Evolutionary conservation across 768 basidiomycete genomes (phyloP), one percentile per base, ranked within the genome.

Genomic region (Amanita muscaria): DNA sequence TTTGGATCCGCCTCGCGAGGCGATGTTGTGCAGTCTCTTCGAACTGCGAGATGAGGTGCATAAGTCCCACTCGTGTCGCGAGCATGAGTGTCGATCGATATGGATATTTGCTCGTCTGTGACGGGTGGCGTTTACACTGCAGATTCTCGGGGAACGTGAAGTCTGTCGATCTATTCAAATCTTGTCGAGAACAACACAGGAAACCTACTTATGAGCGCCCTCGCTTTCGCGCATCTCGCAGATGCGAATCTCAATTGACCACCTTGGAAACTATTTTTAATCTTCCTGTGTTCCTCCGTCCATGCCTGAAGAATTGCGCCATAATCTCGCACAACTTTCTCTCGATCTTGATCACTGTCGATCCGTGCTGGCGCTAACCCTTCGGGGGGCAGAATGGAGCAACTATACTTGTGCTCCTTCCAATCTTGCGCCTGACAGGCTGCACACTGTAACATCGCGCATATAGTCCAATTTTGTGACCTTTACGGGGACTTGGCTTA

Each of bases 351-450:
- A 27, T 24, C 25, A 9, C 21, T 18, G 8, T 44, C 16, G 43
- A 44, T 44, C 43, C 36, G 14, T 11, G 14, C 8, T 3, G 6
- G n/a, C 8, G 24, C 43, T 21, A 35, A 16, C 27, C 34, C 43
- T 6, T 44, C 43, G 5, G 32, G 34, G 8, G 43, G 22, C 12
- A 44, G 30, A 27, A 21, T 7, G 8, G 43, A 44, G 16, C 43
- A 44, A 12, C 34, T 30, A 24, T 44, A 35, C 19, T 44, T 44
- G 34, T 44, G 43, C 34, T 44, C 43, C 19, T 44, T 44, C 43
- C 43, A 44, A n/a, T 44, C 43, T 29, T 36, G 33, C n/a, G 34
- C 16, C 27, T 44, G 43, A 19, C 43, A 44, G 14, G 34, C 22
- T 18, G 35, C n/a, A 11, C 43, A 36, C 43, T 44, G 18, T 25